Conservation (phyloP, 257 asterid species). For the Coffea canephora region DNA sequence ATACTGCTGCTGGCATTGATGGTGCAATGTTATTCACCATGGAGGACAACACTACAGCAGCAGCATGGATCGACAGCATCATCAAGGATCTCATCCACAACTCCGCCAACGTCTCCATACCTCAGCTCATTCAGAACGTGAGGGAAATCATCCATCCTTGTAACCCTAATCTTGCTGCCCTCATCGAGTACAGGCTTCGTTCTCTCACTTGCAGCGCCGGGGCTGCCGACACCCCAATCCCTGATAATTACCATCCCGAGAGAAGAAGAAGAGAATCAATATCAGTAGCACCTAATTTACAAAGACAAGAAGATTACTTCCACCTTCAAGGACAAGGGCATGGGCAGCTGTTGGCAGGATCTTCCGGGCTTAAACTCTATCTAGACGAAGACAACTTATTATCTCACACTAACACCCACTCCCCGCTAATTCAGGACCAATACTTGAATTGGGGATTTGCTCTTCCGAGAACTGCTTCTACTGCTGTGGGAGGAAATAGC, state of each 20-base stretch:
- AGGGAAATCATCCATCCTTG: constrained; percentile 87
- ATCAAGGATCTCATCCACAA: constrained; percentile 80
- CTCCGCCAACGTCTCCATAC: constrained; percentile 69
- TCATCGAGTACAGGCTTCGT: constrained; percentile 77
- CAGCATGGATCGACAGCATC: constrained; percentile 86
- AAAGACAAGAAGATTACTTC: constrained; percentile 2
- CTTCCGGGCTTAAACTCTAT: constrained; percentile 26
- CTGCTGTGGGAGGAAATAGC: constrained; percentile 20
- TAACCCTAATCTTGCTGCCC: constrained; percentile 80
- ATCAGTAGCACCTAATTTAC: not conserved
- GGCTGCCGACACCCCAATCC: not conserved
- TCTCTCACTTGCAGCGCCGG: constrained; percentile 39
- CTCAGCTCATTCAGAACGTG: constrained; percentile 88
- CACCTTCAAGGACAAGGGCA: not conserved
- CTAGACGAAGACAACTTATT: constrained; percentile 24
- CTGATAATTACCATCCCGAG: constrained; percentile 1
- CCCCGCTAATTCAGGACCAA: constrained; percentile 28
- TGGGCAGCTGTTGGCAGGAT: constrained; percentile 9
- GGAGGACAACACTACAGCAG: constrained; percentile 56
- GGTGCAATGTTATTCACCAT: constrained; percentile 19
- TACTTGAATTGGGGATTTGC: constrained; percentile 34
- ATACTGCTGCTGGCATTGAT: not conserved
- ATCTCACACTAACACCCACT: constrained; percentile 20
- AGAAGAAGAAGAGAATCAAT: constrained; percentile 28
- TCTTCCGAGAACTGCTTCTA: constrained; percentile 15